Conservation (phyloP, 768 basidiomycete genomes). For the Melanogaster broomeanus region DNA sequence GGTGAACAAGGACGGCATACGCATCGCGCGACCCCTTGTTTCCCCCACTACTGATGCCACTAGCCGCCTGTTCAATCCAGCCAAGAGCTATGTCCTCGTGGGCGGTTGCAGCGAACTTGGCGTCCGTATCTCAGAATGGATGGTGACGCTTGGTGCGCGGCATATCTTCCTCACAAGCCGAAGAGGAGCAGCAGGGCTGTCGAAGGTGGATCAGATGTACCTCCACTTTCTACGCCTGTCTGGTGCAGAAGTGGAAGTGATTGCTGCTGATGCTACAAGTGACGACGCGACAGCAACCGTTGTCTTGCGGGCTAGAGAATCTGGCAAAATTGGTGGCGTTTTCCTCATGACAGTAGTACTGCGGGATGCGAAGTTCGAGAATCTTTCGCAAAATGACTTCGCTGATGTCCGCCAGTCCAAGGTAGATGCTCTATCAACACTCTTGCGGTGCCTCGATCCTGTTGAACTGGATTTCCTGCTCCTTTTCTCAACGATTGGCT, state of each 20-base stretch:
- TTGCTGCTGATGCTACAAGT: conserved; percentile 14
- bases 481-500: conserved; percentile 23
- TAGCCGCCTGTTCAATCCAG: conserved; percentile 15
- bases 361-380: conserved; percentile 19
- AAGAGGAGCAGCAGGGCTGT: conserved; percentile 15
- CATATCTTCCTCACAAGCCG: conserved; percentile 24
- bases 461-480: conserved; percentile 21
- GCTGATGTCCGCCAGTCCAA: conserved; percentile 19
- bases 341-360: conserved; percentile 24
- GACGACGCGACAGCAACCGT: conserved; percentile 12
- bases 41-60: not conserved
- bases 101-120: conserved; percentile 27
- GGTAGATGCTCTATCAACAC: conserved; percentile 16
- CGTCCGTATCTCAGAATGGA: conserved; percentile 25
- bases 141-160: conserved; percentile 24
- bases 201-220: conserved; percentile 16
- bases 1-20: not conserved
- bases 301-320: conserved; percentile 4
- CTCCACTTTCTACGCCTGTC: conserved; percentile 12
- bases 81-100: conserved; percentile 24
- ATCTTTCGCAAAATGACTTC: conserved; percentile 21
- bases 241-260: conserved; percentile 13
- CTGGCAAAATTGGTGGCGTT: conserved; percentile 19
- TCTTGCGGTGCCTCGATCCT: conserved; percentile 11
- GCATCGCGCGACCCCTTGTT: not conserved